Conservation (phyloP, 257 asterid genomes). For the Solanum etuberosum region DNA sequence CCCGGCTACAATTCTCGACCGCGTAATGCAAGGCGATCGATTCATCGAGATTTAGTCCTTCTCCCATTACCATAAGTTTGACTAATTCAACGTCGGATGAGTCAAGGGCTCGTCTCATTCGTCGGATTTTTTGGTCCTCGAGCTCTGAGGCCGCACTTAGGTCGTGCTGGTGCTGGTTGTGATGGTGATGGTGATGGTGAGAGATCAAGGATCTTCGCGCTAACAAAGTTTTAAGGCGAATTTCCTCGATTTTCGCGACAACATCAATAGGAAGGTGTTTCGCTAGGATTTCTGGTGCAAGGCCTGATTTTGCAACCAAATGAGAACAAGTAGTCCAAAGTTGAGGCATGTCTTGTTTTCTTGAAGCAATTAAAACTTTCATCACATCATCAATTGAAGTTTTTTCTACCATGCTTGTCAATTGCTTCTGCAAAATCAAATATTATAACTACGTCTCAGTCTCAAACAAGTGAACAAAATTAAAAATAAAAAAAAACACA, state of each 20-base stretch:
- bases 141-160: conserved; percentile 30
- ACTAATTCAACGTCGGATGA: conserved; percentile 88
- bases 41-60: conserved; percentile 82
- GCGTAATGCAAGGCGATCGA: conserved; percentile 81
- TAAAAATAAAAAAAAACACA: not conserved
- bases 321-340: conserved; percentile 87
- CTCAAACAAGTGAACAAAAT: not conserved
- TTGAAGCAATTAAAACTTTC: conserved; percentile 78
- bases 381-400: conserved; percentile 90
- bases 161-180: conserved; percentile 27
- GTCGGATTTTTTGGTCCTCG: conserved; percentile 75
- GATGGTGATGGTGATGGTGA: conserved; percentile 26
- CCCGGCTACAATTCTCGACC: conserved; percentile 73
- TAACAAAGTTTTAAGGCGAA: conserved; percentile 63
- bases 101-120: conserved; percentile 92
- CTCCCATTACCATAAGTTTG: conserved; percentile 98
- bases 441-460: not conserved
- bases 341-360: conserved; percentile 85
- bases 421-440: conserved; percentile 45
- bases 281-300: conserved; percentile 69
- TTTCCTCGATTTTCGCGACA: conserved; percentile 70
- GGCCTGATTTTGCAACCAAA: conserved; percentile 83
- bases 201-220: conserved; percentile 43
- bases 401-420: conserved; percentile 72
- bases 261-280: conserved; percentile 83